Percentiles rank a stretch among this genome's conserved stretches.
phyloP scores from a whole-genome alignment of 192 early-diverging fungal genomes.

The Rhizophagus clarus region DNA sequence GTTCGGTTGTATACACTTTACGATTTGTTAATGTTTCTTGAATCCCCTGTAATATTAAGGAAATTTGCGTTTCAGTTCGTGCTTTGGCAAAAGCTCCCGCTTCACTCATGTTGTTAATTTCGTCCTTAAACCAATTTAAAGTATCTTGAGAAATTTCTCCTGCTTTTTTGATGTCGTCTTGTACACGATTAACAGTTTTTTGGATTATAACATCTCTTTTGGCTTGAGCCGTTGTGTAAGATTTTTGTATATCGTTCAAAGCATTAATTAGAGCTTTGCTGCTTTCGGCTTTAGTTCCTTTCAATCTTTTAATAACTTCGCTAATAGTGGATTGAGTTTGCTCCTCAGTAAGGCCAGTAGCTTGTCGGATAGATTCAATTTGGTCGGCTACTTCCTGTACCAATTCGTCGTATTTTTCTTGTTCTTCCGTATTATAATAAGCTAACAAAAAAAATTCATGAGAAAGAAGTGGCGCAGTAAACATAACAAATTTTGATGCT shows the following conservation, averaged over 20 bases:
- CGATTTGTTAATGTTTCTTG: conserved; percentile 3
- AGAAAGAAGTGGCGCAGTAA: neutral
- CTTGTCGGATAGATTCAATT: neutral
- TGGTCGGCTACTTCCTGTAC: neutral
- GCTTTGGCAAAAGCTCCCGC: neutral
- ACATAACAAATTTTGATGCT: neutral
- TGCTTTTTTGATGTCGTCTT: neutral
- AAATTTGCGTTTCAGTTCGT: conserved; percentile 13
- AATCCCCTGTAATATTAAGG: conserved; percentile 12
- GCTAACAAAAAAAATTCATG: neutral
- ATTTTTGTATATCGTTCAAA: neutral
- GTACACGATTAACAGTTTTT: conserved; percentile 1
- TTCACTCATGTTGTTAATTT: conserved; percentile 11
- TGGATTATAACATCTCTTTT: conserved; percentile 14
- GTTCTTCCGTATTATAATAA: neutral
- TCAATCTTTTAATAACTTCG: neutral
- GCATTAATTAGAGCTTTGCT: neutral
- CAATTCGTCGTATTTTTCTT: neutral
- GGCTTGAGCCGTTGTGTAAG: neutral
- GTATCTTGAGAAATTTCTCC: conserved; percentile 12
- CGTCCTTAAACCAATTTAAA: conserved; percentile 25
- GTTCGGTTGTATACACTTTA: neutral
- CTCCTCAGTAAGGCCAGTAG: conserved; percentile 12
- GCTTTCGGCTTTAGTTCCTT: neutral
- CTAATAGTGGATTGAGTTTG: neutral